Evolutionary conservation across 306 rosid species (phyloP).

Genomic region (Clitoria ternatea): DNA sequence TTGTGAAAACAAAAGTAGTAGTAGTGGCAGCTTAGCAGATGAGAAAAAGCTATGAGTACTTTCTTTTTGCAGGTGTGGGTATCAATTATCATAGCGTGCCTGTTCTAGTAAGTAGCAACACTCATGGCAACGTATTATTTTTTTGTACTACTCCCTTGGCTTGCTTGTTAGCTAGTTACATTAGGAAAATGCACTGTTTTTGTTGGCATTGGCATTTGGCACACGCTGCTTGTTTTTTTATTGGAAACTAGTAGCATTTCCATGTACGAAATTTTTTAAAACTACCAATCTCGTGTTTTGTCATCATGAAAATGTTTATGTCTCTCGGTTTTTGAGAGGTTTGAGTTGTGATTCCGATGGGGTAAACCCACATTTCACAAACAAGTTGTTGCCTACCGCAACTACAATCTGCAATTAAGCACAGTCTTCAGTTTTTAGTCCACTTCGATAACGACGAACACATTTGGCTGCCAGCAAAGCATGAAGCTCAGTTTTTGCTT

Average conservation of each 20-base stretch:
- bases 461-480: slow-evolving; percentile 27
- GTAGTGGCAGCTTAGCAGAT: background rate
- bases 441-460: slow-evolving; percentile 37
- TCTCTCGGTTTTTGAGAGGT: slow-evolving; percentile 33
- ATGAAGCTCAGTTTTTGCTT: slow-evolving; percentile 36
- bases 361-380: slow-evolving; percentile 15
- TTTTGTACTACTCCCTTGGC: background rate
- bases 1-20: slow-evolving; percentile 17
- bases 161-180: background rate
- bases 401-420: background rate
- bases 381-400: slow-evolving; percentile 4
- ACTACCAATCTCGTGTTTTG: background rate
- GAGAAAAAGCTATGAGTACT: slow-evolving; percentile 19
- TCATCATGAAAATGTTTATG: background rate
- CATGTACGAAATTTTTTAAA: background rate
- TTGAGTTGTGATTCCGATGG: slow-evolving; percentile 34
- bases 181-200: slow-evolving; percentile 7
- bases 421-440: slow-evolving; percentile 18
- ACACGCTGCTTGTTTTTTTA: background rate
- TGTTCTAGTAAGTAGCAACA: slow-evolving; percentile 39
- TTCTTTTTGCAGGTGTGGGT: slow-evolving; percentile 38
- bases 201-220: background rate
- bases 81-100: slow-evolving; percentile 9
- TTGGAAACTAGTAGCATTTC: slow-evolving; percentile 25
- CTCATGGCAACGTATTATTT: slow-evolving; percentile 12